A percentile compares a stretch with the other conserved stretches of the same genome.
Evolutionary conservation across 1,284 basidiomycete species (phyloP).

Genomic region (Golubevia sp.): DNA sequence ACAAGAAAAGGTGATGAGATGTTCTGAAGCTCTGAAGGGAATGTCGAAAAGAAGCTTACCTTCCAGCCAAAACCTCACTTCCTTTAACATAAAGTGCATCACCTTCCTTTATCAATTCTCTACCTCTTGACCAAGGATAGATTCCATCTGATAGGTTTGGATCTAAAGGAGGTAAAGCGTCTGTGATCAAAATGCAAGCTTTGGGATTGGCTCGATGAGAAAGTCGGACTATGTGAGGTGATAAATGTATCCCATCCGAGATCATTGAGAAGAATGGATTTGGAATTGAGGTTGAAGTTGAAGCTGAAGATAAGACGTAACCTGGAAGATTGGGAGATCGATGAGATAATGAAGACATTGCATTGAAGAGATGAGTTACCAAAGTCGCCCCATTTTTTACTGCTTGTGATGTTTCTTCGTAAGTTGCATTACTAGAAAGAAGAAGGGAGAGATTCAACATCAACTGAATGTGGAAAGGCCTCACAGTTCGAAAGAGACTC

Average conservation of each 20-base stretch:
- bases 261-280: conserved; percentile 73
- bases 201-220: conserved; percentile 81
- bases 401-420: conserved; percentile 72
- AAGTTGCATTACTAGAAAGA: conserved; percentile 66
- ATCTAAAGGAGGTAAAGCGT: conserved; percentile 86
- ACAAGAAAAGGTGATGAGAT: too few species aligned
- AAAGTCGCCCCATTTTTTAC: conserved; percentile 75
- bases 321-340: conserved; percentile 17
- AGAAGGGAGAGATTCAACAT: not conserved
- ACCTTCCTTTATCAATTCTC: conserved; percentile 78
- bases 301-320: conserved; percentile 62
- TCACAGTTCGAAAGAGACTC: not conserved
- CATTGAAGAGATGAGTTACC: conserved; percentile 90
- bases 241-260: conserved; percentile 86
- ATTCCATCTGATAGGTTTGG: conserved; percentile 80
- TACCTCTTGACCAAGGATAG: conserved; percentile 82
- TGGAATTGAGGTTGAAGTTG: conserved; percentile 66
- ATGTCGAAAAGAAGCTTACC: conserved; percentile 61
- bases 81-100: conserved; percentile 80
- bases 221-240: conserved; percentile 83
- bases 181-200: conserved; percentile 84
- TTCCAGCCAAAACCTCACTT: conserved; percentile 83
- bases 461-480: not conserved
- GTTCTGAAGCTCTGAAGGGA: too few species aligned
- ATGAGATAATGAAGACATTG: conserved; percentile 84